Evolutionary conservation across 2,329 filamentous ascomycete genomes (phyloP).

Genomic region (Aspergillus fumigatiaffinis): DNA sequence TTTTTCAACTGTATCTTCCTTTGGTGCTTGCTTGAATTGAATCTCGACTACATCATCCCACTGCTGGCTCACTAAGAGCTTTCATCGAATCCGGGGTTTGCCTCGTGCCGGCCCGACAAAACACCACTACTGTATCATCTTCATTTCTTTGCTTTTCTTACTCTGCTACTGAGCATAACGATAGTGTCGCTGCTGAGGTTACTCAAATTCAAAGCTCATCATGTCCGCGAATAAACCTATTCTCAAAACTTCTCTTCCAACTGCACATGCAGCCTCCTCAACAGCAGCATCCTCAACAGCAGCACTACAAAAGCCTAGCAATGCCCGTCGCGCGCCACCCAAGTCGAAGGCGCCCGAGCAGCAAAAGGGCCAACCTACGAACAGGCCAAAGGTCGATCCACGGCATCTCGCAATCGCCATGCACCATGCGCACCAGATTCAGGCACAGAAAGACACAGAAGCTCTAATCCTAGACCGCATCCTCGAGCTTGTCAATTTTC

Average conservation of each 20-base stretch:
- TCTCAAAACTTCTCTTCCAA: slow-evolving; percentile 55
- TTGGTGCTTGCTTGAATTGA: background rate
- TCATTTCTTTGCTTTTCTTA: background rate
- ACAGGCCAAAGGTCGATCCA: slow-evolving; percentile 41
- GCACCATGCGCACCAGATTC: slow-evolving; percentile 76
- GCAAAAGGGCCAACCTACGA: slow-evolving; percentile 23
- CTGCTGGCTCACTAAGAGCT: background rate
- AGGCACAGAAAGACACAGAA: slow-evolving; percentile 77
- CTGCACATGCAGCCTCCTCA: slow-evolving; percentile 38
- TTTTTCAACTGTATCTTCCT: background rate
- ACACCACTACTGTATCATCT: slow-evolving; percentile 1
- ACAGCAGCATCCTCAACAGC: slow-evolving; percentile 39
- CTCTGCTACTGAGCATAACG: background rate
- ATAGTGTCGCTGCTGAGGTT: background rate
- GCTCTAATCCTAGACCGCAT: slow-evolving; percentile 67
- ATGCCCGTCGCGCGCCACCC: slow-evolving; percentile 21
- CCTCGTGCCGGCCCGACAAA: slow-evolving; percentile 10
- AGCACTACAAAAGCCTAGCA: slow-evolving; percentile 43
- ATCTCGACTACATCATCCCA: background rate
- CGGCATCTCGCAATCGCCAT: slow-evolving; percentile 62
- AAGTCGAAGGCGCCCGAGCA: slow-evolving; percentile 24
- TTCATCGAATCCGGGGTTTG: slow-evolving; percentile 13
- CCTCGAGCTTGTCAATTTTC: slow-evolving; percentile 65
- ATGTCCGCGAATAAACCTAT: slow-evolving; percentile 48
- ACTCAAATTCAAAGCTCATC: background rate